Conservation (phyloP, 768 basidiomycete species). For the Mycena vitilis region DNA sequence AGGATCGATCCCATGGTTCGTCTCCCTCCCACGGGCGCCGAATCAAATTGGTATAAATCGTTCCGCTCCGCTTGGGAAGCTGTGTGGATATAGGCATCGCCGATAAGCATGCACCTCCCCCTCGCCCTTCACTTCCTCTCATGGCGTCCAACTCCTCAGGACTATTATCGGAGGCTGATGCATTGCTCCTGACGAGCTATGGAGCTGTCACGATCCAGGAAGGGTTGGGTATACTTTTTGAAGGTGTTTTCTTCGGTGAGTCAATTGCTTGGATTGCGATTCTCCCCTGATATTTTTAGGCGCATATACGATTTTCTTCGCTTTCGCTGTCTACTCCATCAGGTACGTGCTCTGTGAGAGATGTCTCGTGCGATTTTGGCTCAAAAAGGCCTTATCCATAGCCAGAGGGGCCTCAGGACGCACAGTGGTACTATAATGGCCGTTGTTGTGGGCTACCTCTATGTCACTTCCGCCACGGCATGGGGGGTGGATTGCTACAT, state of each 20-base stretch:
- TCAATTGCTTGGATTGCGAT: constrained; percentile 9
- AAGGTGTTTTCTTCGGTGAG: constrained; percentile 16
- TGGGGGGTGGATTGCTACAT: constrained; percentile 15
- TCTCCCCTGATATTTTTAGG: constrained; percentile 10
- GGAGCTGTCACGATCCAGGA: constrained; percentile 13
- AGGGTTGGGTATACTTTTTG: constrained; percentile 18
- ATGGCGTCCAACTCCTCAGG: constrained; percentile 23
- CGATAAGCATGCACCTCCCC: too few species aligned
- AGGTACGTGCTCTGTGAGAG: constrained; percentile 11
- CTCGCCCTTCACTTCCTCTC: background rate
- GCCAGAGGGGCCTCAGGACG: constrained; percentile 15
- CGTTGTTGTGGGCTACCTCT: constrained; percentile 21
- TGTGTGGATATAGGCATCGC: too few species aligned
- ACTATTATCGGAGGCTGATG: constrained; percentile 19
- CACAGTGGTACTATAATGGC: constrained; percentile 8
- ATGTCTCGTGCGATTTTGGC: background rate
- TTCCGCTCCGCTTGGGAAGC: too few species aligned
- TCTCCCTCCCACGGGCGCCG: too few species aligned
- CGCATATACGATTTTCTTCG: constrained; percentile 16
- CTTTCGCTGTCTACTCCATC: constrained; percentile 18
- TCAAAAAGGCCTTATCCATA: constrained; percentile 9
- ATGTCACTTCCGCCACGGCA: constrained; percentile 10
- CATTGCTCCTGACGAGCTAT: constrained; percentile 13
- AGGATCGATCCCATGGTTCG: too few species aligned
- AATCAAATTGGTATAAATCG: too few species aligned